These are phyloP conservation scores for Strobilomyces dryophilus DNA, from an alignment of 768 basidiomycete genomes.

Conservation along the genomic window DNA sequence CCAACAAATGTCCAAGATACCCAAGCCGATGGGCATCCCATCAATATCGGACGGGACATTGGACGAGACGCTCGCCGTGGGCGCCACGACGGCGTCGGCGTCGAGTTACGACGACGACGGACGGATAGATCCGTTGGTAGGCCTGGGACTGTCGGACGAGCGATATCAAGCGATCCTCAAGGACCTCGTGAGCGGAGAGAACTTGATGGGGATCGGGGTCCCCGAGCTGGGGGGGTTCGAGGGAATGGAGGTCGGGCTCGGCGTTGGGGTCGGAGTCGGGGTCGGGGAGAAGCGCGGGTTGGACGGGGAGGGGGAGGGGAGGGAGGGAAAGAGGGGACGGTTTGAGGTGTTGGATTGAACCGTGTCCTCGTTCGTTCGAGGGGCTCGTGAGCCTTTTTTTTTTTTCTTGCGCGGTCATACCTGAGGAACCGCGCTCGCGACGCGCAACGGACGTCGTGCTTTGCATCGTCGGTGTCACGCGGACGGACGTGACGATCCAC, in stretches of 20 bases:
- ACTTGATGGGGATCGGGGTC: conserved; percentile 43
- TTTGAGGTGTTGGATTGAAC: too few species aligned
- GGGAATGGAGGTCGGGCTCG: conserved; percentile 10
- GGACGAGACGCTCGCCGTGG: conserved; percentile 50
- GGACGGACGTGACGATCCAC: too few species aligned
- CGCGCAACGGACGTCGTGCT: too few species aligned
- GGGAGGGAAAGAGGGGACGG: too few species aligned
- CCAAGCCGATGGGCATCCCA: conserved; percentile 59
- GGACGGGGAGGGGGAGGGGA: conserved; percentile 33
- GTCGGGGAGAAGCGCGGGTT: conserved; percentile 35
- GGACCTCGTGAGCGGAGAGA: conserved; percentile 64
- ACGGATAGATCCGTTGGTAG: conserved; percentile 77
- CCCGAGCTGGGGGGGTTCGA: conserved; percentile 22
- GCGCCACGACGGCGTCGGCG: conserved; percentile 21
- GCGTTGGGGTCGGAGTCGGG: conserved; percentile 17
- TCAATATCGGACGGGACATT: conserved; percentile 50
- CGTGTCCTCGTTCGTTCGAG: too few species aligned
- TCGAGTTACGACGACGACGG: conserved; percentile 37
- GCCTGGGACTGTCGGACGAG: conserved; percentile 85
- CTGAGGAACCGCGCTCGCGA: too few species aligned
- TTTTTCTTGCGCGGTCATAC: too few species aligned
- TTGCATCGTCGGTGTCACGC: too few species aligned
- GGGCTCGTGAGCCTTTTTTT: too few species aligned
- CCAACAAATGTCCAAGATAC: conserved; percentile 66
- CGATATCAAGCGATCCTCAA: conserved; percentile 80